Conservation (phyloP, 768 basidiomycete genomes). For the Boletus barrowsii region DNA sequence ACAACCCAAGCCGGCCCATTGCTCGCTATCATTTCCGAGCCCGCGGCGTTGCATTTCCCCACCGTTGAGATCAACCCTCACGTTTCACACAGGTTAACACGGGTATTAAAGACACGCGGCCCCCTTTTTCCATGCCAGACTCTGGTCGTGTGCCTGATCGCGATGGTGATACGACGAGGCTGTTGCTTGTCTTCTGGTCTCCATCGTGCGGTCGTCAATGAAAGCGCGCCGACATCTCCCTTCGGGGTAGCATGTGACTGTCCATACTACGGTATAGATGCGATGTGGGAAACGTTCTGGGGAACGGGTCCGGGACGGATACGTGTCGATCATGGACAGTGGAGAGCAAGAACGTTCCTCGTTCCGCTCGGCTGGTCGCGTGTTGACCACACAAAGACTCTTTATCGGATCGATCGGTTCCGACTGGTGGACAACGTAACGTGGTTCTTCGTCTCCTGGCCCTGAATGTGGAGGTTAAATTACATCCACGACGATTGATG, state of each 20-base stretch:
- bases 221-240: neutral
- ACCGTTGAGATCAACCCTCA: neutral
- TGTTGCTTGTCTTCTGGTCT: neutral
- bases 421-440: neutral
- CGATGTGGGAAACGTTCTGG: neutral
- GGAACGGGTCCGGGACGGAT: no score
- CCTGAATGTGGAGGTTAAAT: neutral
- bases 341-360: no score
- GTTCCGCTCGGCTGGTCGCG: no score
- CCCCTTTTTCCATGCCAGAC: neutral
- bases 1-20: no score
- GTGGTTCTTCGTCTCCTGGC: neutral
- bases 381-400: neutral
- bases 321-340: no score
- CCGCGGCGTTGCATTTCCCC: neutral
- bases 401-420: no score
- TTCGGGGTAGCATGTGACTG: neutral
- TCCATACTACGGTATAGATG: neutral
- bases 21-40: neutral
- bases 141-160: constrained; percentile 12
- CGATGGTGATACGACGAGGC: constrained; percentile 10
- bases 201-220: constrained; percentile 5
- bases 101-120: constrained; percentile 4
- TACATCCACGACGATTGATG: neutral
- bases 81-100: neutral